Evolutionary conservation across 176 grass and related monocot genomes (phyloP).

Genomic region (Pontederia crassipes): DNA sequence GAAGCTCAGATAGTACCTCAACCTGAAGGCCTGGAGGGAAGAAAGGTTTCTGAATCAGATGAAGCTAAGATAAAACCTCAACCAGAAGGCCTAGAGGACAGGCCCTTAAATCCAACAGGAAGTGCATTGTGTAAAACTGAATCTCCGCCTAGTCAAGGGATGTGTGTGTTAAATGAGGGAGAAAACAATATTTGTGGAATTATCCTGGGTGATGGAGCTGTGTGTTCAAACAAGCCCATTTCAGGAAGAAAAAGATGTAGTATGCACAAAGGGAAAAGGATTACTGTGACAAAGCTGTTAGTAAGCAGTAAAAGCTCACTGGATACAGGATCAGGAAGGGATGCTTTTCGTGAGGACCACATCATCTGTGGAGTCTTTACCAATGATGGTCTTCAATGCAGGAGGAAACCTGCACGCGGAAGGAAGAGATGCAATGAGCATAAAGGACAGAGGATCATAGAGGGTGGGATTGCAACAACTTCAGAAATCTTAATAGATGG

Average conservation of each 20-base stretch:
- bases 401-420: constrained; percentile 25
- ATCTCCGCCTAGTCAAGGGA: neutral
- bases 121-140: neutral
- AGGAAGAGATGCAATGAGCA: constrained; percentile 82
- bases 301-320: neutral
- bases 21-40: too few relatives aligned
- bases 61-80: too few relatives aligned
- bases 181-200: constrained; percentile 32
- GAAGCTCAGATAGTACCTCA: too few relatives aligned
- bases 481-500: neutral
- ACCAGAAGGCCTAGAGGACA: too few relatives aligned
- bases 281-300: neutral
- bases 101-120: neutral
- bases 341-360: neutral
- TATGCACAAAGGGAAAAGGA: constrained; percentile 58
- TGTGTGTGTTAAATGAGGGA: neutral
- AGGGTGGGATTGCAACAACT: neutral
- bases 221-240: constrained; percentile 41
- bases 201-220: constrained; percentile 39
- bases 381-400: constrained; percentile 8
- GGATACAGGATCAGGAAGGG: neutral
- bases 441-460: constrained; percentile 34
- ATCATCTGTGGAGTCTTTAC: constrained; percentile 12
- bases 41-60: too few relatives aligned
- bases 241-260: constrained; percentile 80